Conservation (phyloP, 768 basidiomycete genomes). For the Crepidotus variabilis region DNA sequence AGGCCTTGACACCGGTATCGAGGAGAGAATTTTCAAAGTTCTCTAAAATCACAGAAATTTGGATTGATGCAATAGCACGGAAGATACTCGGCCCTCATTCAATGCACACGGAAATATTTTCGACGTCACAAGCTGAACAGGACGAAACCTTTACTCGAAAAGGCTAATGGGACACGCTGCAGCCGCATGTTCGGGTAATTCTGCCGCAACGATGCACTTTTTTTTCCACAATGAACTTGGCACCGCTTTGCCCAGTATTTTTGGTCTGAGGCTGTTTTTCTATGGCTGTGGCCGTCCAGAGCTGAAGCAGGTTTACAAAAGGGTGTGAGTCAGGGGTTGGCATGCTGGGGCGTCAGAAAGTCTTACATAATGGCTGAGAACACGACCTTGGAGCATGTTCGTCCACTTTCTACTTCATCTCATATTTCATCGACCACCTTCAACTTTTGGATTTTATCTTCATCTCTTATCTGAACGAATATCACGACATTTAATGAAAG, state of each 20-base stretch:
- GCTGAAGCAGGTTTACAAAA: background rate
- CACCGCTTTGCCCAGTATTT: background rate
- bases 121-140: too few relatives aligned
- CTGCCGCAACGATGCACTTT: background rate
- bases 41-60: too few relatives aligned
- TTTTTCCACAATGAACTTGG: background rate
- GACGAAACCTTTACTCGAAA: background rate
- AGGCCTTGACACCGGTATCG: too few relatives aligned
- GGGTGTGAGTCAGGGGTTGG: conserved; percentile 1
- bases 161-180: background rate
- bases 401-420: too few relatives aligned
- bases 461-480: background rate
- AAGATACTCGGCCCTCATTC: too few relatives aligned
- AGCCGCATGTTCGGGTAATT: background rate
- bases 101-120: too few relatives aligned
- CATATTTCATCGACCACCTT: background rate
- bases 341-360: background rate
- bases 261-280: background rate
- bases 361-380: background rate
- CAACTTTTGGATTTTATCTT: background rate
- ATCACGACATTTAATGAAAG: background rate
- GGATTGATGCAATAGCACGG: too few relatives aligned
- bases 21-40: too few relatives aligned
- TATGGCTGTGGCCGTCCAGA: background rate
- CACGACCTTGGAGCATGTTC: conserved; percentile 3